Conservation (phyloP, 1,139 yeast species). For the Yamadazyma dushanensis region DNA sequence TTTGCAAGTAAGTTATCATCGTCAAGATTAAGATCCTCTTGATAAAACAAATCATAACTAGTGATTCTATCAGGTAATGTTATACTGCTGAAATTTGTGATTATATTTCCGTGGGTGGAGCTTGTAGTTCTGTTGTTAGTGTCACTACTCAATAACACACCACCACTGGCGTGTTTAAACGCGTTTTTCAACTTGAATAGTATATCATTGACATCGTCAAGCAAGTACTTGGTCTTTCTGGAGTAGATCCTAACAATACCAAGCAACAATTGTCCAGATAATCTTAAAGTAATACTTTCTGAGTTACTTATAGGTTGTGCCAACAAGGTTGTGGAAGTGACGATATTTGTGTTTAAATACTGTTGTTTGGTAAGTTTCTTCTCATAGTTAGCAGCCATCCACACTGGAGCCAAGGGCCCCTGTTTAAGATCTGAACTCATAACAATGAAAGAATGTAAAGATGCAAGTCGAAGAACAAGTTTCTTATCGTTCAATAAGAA, state of each 20-base stretch:
- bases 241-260: slow-evolving; percentile 91
- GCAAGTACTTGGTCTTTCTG: slow-evolving; percentile 77
- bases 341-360: slow-evolving; percentile 68
- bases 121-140: slow-evolving; percentile 47
- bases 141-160: slow-evolving; percentile 32
- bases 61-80: slow-evolving; percentile 78
- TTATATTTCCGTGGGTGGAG: slow-evolving; percentile 20
- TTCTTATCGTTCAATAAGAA: not conserved
- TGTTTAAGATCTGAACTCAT: slow-evolving; percentile 19
- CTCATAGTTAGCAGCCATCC: slow-evolving; percentile 92
- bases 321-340: slow-evolving; percentile 45
- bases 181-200: slow-evolving; percentile 72
- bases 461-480: not conserved
- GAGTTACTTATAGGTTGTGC: slow-evolving; percentile 11
- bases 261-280: slow-evolving; percentile 83
- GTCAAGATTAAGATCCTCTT: slow-evolving; percentile 62
- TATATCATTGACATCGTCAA: slow-evolving; percentile 84
- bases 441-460: not conserved
- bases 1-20: slow-evolving; percentile 23
- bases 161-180: slow-evolving; percentile 51
- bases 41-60: slow-evolving; percentile 68
- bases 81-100: slow-evolving; percentile 52
- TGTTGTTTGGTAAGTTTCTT: slow-evolving; percentile 77
- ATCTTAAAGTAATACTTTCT: slow-evolving; percentile 65
- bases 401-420: slow-evolving; percentile 86